Evolutionary conservation across 345 rosid genomes (phyloP).

Genomic region (Eutrema heterophyllum): DNA sequence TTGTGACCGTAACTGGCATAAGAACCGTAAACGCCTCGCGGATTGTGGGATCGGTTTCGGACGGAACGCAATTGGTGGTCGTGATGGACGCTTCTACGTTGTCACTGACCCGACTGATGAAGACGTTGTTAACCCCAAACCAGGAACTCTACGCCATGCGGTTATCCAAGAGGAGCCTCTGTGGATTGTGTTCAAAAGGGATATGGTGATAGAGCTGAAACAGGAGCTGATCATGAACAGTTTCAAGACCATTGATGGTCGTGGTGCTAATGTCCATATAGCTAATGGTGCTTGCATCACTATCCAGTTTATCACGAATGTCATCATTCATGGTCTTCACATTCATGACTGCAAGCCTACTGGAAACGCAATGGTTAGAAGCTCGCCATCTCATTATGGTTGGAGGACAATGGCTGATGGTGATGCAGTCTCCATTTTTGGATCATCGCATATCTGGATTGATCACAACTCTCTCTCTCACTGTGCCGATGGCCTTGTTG

Average conservation of each 20-base stretch:
- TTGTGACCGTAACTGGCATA: constrained; percentile 76
- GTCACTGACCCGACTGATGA: constrained; percentile 72
- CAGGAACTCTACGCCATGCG: constrained; percentile 87
- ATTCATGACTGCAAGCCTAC: constrained; percentile 93
- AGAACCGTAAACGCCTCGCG: constrained; percentile 81
- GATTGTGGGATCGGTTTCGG: constrained; percentile 95
- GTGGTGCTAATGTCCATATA: constrained; percentile 83
- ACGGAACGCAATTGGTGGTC: constrained; percentile 85
- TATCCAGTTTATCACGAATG: constrained; percentile 72
- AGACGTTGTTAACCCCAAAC: constrained; percentile 83
- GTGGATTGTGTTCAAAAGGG: constrained; percentile 92
- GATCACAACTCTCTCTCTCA: constrained; percentile 92
- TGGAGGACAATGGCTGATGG: constrained; percentile 97
- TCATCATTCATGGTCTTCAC: constrained; percentile 91
- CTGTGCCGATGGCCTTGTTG: constrained; percentile 95
- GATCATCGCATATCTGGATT: constrained; percentile 87
- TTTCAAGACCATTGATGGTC: constrained; percentile 91
- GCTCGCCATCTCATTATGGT: constrained; percentile 75
- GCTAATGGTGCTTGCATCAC: constrained; percentile 94
- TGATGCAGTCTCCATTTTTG: constrained; percentile 78
- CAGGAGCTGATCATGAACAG: constrained; percentile 84
- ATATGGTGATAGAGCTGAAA: constrained; percentile 84
- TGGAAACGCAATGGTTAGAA: constrained; percentile 92
- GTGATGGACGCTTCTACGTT: constrained; percentile 79
- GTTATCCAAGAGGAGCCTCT: constrained; percentile 81